Evolutionary conservation across 176 grass and related monocot genomes (phyloP), one percentile per base, ranked within the genome.

Genomic region (Avena sativa): DNA sequence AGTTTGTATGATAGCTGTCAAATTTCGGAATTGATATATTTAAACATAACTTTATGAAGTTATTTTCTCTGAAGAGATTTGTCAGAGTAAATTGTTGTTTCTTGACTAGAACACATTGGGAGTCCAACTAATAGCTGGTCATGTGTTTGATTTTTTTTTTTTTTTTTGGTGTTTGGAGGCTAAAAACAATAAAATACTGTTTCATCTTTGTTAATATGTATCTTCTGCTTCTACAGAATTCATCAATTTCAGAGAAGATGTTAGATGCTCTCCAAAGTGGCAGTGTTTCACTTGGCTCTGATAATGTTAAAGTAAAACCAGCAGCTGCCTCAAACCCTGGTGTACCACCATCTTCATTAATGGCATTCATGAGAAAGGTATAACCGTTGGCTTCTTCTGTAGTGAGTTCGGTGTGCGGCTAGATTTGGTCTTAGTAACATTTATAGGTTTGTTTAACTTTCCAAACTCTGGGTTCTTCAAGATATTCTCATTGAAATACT

Each of bases 321-420:
- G 92, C 97, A 85, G 81, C 87, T 67, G 70, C 80, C 16, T 90
- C 90, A 82, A 96, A 99, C 91, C 97, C 94, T 89, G 97, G 94
- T 83, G 85, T 99, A 58, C 97, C 97, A 73, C 97, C 97, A 89
- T 96, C 97, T 78, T 99, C 97, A 76, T 79, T 99, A 68, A 93
- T 93, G 89, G 43, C 97, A 6, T 96, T 99, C 84, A 68, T 96
- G 36, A 93, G 92, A 84, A 99, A 94, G 97, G 97, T 99, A 84
- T 79, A 75, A 20, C 10, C 4, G 20, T 80, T 87, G 67, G 30
- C 5, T 89, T 79, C 38, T 52, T 69, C 34, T 12, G 13, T 69
- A 63, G 47, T 38, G 61, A 28, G 0, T 52, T 58, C 25, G 36
- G 13, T 77, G 12, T 71, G 36, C 8, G 13, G 30, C 8, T 66